A percentile compares a stretch with the other conserved stretches of the same genome.
phyloP scores from a whole-genome alignment of 345 rosid genomes.

The Rhodomyrtus tomentosa region DNA sequence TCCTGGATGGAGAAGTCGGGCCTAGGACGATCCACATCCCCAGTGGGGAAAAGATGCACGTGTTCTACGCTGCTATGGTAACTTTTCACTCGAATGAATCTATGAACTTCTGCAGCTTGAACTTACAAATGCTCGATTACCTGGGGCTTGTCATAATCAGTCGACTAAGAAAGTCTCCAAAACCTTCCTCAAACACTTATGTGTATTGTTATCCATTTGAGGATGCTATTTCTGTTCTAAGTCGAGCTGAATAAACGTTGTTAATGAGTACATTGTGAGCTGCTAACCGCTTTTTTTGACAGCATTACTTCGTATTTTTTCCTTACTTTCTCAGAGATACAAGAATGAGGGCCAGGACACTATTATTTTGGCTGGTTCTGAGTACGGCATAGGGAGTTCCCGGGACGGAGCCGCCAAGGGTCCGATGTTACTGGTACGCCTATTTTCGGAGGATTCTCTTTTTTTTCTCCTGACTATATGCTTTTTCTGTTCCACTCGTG shows the following conservation, averaged over 20 bases:
- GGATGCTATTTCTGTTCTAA: too few relatives aligned
- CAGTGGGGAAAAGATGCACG: conserved; percentile 66
- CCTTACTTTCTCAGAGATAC: conserved; percentile 37
- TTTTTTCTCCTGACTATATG: not conserved
- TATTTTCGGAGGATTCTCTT: not conserved
- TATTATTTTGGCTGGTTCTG: conserved; percentile 76
- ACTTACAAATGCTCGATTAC: not conserved
- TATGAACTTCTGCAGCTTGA: not conserved
- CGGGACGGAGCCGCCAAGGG: conserved; percentile 99
- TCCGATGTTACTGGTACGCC: conserved; percentile 72
- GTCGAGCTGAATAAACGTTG: not conserved
- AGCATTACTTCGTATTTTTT: not conserved
- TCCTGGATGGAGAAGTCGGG: conserved; percentile 78
- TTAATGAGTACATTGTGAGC: not conserved
- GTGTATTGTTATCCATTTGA: not conserved
- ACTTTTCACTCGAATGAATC: not conserved
- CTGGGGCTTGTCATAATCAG: not conserved
- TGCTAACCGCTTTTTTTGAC: not conserved
- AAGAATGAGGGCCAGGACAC: conserved; percentile 58
- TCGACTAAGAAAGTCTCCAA: not conserved
- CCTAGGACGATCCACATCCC: conserved; percentile 81
- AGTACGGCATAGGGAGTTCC: conserved; percentile 91
- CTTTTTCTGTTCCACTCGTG: not conserved
- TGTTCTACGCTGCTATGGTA: conserved; percentile 78
- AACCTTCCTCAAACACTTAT: not conserved